These are phyloP conservation scores for Penicillium verhagenii DNA, from an alignment of 495 filamentous ascomycete genomes.

Conservation along the genomic window DNA sequence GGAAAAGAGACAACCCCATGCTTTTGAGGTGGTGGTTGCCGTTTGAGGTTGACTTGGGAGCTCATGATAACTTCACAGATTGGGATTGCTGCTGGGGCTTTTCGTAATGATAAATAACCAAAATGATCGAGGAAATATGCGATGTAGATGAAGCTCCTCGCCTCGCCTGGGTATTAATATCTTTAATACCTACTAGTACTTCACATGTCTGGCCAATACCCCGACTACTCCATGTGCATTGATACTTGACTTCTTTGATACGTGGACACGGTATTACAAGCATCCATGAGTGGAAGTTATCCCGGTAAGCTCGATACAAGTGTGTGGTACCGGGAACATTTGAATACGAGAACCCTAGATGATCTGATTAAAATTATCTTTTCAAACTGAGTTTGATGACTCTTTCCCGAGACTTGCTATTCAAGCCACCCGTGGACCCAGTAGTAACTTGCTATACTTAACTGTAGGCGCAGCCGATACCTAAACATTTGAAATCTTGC, in stretches of 20 bases:
- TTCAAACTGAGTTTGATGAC: slow-evolving; percentile 3
- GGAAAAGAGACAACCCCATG: slow-evolving; percentile 28
- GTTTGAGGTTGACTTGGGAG: slow-evolving; percentile 6
- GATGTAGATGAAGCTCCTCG: background rate
- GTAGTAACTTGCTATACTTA: too few species aligned
- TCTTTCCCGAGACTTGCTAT: background rate
- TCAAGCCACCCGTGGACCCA: too few species aligned
- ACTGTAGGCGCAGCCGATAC: background rate
- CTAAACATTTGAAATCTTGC: too few species aligned
- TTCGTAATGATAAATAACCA: background rate
- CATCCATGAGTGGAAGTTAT: too few species aligned
- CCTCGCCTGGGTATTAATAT: background rate
- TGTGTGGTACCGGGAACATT: background rate
- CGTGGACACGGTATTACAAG: background rate
- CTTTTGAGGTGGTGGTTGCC: slow-evolving; percentile 10
- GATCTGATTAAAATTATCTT: slow-evolving; percentile 10
- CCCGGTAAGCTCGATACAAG: too few species aligned
- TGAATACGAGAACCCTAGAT: slow-evolving; percentile 1
- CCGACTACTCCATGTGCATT: too few species aligned
- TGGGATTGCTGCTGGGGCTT: background rate
- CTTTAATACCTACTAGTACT: too few species aligned
- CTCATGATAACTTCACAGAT: slow-evolving; percentile 2
- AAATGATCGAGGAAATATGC: background rate
- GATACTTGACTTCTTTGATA: background rate
- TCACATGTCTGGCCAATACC: background rate